A percentile compares a stretch with the other conserved stretches of the same genome.
Evolutionary conservation across 768 basidiomycete species (phyloP).

Genomic region (Tricholoma flavovirens): DNA sequence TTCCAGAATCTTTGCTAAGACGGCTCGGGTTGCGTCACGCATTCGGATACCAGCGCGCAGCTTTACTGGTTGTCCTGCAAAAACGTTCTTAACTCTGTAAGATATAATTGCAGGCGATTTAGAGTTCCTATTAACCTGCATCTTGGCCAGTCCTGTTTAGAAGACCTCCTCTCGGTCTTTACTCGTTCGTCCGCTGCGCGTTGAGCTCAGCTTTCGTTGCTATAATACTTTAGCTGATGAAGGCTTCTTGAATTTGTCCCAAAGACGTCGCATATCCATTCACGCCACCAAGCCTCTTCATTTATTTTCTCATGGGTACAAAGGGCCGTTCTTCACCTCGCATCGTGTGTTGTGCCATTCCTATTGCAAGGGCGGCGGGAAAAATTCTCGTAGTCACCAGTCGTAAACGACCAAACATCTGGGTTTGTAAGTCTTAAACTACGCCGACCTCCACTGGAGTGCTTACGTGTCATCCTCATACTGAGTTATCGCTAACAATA

Average conservation of each 20-base stretch:
- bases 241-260: constrained; percentile 21
- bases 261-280: constrained; percentile 3
- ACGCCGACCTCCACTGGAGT: background rate
- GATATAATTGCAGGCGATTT: background rate
- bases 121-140: background rate
- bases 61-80: background rate
- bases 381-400: constrained; percentile 83
- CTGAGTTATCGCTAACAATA: constrained; percentile 9
- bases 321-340: constrained; percentile 80
- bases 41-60: background rate
- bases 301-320: constrained; percentile 37
- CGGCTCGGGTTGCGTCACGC: background rate
- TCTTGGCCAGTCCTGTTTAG: background rate
- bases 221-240: constrained; percentile 20
- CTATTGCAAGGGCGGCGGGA: constrained; percentile 65
- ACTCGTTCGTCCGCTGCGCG: constrained; percentile 18
- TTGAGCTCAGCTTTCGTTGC: constrained; percentile 15
- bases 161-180: constrained; percentile 8
- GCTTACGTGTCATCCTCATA: constrained; percentile 9
- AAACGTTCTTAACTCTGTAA: background rate
- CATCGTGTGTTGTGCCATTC: constrained; percentile 88
- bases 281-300: background rate
- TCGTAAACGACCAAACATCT: constrained; percentile 71
- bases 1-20: background rate
- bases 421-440: constrained; percentile 76